phyloP scores from a whole-genome alignment of 1,284 basidiomycete genomes.

The Cryptococcus maquisensis region DNA sequence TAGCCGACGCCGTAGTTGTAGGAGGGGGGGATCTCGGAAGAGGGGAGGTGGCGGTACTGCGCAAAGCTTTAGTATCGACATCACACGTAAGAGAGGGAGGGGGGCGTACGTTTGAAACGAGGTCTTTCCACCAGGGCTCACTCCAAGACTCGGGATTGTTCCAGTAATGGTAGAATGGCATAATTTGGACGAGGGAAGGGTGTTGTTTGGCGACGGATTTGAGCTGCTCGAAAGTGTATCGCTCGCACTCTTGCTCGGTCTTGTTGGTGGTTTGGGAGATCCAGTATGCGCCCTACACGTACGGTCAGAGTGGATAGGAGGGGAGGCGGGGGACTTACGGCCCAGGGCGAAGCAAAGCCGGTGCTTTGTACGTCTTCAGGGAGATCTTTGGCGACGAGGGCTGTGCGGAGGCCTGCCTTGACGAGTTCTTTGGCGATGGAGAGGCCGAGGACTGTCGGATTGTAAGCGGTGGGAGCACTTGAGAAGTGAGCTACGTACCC shows the following conservation, averaged over 20 bases:
- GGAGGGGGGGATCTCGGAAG: conserved; percentile 1
- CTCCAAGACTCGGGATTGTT: conserved; percentile 27
- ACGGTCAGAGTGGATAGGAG: not conserved
- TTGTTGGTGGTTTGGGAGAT: conserved; percentile 54
- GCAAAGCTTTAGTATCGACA: not conserved
- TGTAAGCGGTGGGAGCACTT: not conserved
- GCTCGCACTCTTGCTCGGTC: conserved; percentile 50
- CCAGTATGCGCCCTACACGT: conserved; percentile 61
- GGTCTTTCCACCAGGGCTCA: conserved; percentile 55
- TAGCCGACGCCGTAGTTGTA: conserved; percentile 38
- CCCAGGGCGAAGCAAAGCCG: conserved; percentile 66
- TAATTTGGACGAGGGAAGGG: conserved; percentile 43
- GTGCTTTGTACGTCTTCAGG: conserved; percentile 60
- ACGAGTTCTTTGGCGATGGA: conserved; percentile 49
- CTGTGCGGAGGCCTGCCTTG: conserved; percentile 53
- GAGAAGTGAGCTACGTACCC: conserved; percentile 17
- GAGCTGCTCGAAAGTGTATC: conserved; percentile 49
- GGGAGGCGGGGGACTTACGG: conserved; percentile 55
- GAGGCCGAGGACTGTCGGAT: conserved; percentile 50
- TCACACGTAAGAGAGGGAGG: not conserved
- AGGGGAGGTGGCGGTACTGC: conserved; percentile 12
- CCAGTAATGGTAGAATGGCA: conserved; percentile 53
- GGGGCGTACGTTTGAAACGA: conserved; percentile 54
- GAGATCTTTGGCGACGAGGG: conserved; percentile 62
- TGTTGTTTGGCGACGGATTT: conserved; percentile 53